These are phyloP conservation scores for Boletus speciosus DNA, from an alignment of 768 basidiomycete species.

Conservation along the genomic window DNA sequence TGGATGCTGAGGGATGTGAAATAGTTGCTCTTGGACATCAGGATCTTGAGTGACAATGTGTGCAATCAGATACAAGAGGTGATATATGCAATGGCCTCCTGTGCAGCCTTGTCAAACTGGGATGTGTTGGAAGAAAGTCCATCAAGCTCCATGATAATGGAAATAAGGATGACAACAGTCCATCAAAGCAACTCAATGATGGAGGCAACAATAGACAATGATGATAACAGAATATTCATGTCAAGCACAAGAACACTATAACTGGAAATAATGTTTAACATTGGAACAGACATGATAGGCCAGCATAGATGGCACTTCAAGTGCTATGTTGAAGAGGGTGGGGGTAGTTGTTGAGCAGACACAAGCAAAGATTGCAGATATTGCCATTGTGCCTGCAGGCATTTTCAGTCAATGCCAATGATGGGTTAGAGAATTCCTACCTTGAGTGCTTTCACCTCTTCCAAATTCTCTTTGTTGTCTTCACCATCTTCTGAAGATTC, in stretches of 20 bases:
- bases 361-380: slow-evolving; percentile 69
- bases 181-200: slow-evolving; percentile 78
- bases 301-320: slow-evolving; percentile 28
- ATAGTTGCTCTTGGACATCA: slow-evolving; percentile 94
- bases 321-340: slow-evolving; percentile 27
- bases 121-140: slow-evolving; percentile 69
- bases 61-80: slow-evolving; percentile 72
- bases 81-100: slow-evolving; percentile 70
- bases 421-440: slow-evolving; percentile 35
- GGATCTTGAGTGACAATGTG: slow-evolving; percentile 79
- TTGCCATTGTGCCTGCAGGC: slow-evolving; percentile 61
- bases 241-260: slow-evolving; percentile 91
- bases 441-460: slow-evolving; percentile 76
- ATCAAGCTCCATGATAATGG: slow-evolving; percentile 95
- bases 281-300: slow-evolving; percentile 34
- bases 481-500: slow-evolving; percentile 43
- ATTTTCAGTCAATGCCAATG: slow-evolving; percentile 5
- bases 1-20: slow-evolving; percentile 77
- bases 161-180: slow-evolving; percentile 89
- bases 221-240: slow-evolving; percentile 91
- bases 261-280: slow-evolving; percentile 66
- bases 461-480: slow-evolving; percentile 65
- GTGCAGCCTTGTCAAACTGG: slow-evolving; percentile 72
- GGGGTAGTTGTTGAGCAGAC: slow-evolving; percentile 34
- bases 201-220: slow-evolving; percentile 65